phyloP scores from a whole-genome alignment of 2,329 filamentous ascomycete species.

The Saccharata proteae region DNA sequence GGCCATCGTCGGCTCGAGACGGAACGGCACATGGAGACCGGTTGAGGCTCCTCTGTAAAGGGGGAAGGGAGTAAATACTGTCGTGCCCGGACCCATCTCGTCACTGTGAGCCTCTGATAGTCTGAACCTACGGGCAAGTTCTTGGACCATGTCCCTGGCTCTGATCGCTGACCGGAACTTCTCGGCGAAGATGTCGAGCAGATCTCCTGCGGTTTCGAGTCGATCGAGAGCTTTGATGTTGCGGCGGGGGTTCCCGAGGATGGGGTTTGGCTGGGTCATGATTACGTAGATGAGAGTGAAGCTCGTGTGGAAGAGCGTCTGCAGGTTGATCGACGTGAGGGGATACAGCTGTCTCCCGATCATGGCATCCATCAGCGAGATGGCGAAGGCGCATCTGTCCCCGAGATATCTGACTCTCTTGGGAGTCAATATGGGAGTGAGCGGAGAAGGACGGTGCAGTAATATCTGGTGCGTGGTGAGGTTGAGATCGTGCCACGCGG shows the following conservation, averaged over 20 bases:
- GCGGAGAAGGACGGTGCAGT: slow-evolving; percentile 34
- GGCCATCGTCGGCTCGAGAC: too few relatives aligned
- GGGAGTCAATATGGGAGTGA: slow-evolving; percentile 27
- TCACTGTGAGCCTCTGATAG: too few relatives aligned
- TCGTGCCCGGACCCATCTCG: too few relatives aligned
- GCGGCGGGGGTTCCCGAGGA: slow-evolving; percentile 9
- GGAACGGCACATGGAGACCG: too few relatives aligned
- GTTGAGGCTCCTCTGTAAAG: too few relatives aligned
- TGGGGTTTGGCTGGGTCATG: slow-evolving; percentile 25
- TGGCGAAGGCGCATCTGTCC: slow-evolving; percentile 30
- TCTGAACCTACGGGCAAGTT: slow-evolving; percentile 3
- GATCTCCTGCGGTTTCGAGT: slow-evolving; percentile 9
- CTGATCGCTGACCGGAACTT: slow-evolving; percentile 10
- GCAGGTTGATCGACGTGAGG: slow-evolving; percentile 32
- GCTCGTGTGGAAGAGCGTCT: slow-evolving; percentile 30
- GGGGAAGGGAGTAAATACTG: too few relatives aligned
- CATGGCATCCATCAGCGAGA: slow-evolving; percentile 30
- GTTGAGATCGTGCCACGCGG: slow-evolving; percentile 37
- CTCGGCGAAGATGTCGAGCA: slow-evolving; percentile 8
- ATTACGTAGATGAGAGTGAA: slow-evolving; percentile 33
- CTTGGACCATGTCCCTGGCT: slow-evolving; percentile 8
- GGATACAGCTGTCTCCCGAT: slow-evolving; percentile 29
- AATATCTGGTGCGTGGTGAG: slow-evolving; percentile 35
- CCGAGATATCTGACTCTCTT: slow-evolving; percentile 26
- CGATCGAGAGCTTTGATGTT: slow-evolving; percentile 10